Base-by-base conservation (phyloP, 768 basidiomycete species). In the Russula vinacea region DNA sequence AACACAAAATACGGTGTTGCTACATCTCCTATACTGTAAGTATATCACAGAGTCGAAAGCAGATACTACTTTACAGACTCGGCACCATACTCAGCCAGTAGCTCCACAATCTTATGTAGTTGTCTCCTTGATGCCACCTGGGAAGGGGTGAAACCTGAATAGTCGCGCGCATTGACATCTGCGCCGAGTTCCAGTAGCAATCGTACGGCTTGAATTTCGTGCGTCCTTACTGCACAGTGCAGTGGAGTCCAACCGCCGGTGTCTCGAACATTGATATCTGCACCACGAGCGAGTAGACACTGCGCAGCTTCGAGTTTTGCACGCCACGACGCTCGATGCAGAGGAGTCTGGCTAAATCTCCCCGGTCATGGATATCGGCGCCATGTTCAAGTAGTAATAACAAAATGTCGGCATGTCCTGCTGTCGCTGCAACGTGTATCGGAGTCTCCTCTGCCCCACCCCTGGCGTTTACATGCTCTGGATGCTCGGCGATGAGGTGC, bases 261-360 rank as follows among this genome's bases (percentile, higher is more conserved):
- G 11, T 47, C 10, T 47, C 45, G n/a, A 47, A 22, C 45, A 22
- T 47, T 24, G 45, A 47, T 6, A 47, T 47, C 45, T 47, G 45
- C 45, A 47, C 45, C 45, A 22, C n/a, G 45, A 47, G n/a, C 45
- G 4, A 45, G 45, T 11, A 47, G 45, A 47, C 11, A 47, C n/a
- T 5, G 10, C 45, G 10, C 45, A 47, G 5, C 22, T 4, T 22
- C 11, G 22, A 22, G n/a, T 22, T 0, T 22, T 47, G 10, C 45
- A 13, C 4, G 3, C 4, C 1, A 5, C 5, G 45, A 19, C 10
- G 45, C 45, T 10, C n/a, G n/a, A 47, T 47, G 45, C 45, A 47
- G n/a, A 4, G 45, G 4, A 22, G 45, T 47, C 22, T 0, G 9
- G 10, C 22, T 11, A 0, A 22, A 1, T 0, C 0, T 0, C 11